phyloP scores from a whole-genome alignment of 257 asterid species.

The Prunella vulgaris region DNA sequence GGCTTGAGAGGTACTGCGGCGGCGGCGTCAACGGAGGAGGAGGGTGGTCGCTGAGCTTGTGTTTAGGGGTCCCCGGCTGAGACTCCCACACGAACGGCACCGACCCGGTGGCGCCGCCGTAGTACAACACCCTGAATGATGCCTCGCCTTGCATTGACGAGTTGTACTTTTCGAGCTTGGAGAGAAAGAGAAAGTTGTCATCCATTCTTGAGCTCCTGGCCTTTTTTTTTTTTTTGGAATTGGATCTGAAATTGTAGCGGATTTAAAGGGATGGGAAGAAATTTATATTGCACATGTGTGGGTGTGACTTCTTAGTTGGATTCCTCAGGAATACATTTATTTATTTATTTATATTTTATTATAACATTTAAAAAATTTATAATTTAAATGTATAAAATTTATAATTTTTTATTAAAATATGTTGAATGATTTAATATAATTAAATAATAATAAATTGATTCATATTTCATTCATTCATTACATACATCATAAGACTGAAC shows the following conservation, averaged over 20 bases:
- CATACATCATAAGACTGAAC: too few species aligned
- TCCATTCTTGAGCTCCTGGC: not conserved
- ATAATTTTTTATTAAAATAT: too few species aligned
- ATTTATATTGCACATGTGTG: too few species aligned
- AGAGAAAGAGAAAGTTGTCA: conserved; percentile 33
- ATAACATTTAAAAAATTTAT: too few species aligned
- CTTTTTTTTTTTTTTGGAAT: not conserved
- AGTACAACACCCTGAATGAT: conserved; percentile 55
- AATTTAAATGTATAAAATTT: too few species aligned
- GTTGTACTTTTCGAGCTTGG: conserved; percentile 36
- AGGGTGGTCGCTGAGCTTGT: conserved; percentile 32
- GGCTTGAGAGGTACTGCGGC: conserved; percentile 44
- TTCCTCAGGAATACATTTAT: too few species aligned
- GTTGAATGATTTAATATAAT: too few species aligned
- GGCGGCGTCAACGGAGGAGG: conserved; percentile 81
- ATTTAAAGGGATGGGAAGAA: conserved; percentile 13
- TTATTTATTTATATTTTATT: too few species aligned
- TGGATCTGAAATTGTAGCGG: conserved; percentile 30
- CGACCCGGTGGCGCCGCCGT: conserved; percentile 56
- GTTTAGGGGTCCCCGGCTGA: conserved; percentile 79
- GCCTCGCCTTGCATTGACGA: conserved; percentile 35
- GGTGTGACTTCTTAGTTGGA: too few species aligned
- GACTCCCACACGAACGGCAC: conserved; percentile 84
- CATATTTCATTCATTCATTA: too few species aligned
- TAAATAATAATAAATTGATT: too few species aligned